Conservation (phyloP, 352 stramenopile species). For the Phytophthora fragariae region DNA sequence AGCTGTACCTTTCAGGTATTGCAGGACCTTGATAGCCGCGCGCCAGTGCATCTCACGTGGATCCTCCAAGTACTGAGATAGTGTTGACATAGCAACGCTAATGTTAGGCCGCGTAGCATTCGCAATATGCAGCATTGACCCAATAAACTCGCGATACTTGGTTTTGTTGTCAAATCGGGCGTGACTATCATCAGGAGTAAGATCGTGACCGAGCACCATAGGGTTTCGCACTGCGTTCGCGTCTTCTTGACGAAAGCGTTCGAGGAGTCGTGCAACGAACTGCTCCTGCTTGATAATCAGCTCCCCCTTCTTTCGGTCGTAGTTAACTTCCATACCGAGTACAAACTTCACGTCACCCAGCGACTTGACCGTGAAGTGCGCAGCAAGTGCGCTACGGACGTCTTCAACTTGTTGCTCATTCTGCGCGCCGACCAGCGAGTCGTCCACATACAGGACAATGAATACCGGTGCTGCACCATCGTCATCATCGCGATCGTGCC, state of each 20-base stretch:
- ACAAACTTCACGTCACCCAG: neutral
- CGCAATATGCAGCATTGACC: conserved; percentile 24
- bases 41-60: conserved; percentile 4
- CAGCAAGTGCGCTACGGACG: neutral
- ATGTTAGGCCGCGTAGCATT: conserved; percentile 30
- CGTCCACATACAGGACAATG: conserved; percentile 23
- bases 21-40: neutral
- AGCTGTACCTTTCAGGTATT: conserved; percentile 1
- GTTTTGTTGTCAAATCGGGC: neutral
- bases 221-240: conserved; percentile 10
- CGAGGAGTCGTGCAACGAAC: neutral
- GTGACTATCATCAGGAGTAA: neutral
- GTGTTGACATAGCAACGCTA: neutral
- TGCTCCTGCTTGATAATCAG: neutral
- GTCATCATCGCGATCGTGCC: neutral
- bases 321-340: neutral
- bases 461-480: conserved; percentile 2
- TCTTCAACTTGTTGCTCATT: neutral
- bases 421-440: conserved; percentile 14
- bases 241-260: neutral
- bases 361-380: conserved; percentile 16
- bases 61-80: neutral
- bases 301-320: neutral
- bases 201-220: conserved; percentile 2
- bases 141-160: conserved; percentile 10